A percentile compares a stretch with the other conserved stretches of the same genome.
phyloP scores from a whole-genome alignment of 495 filamentous ascomycete species.

The Aspergillus nanangensis region DNA sequence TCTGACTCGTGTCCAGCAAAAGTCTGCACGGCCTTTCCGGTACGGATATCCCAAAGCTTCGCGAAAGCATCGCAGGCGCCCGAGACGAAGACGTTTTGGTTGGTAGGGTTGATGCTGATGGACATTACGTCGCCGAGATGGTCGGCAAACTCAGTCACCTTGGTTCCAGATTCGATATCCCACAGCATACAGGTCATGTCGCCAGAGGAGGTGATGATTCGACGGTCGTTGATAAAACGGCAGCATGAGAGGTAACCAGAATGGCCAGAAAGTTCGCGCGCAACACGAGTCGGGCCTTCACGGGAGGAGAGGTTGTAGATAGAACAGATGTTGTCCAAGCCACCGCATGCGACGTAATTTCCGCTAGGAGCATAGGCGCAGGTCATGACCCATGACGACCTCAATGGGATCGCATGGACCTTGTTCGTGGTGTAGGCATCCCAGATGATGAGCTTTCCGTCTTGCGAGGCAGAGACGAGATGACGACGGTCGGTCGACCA shows the following conservation, averaged over 20 bases:
- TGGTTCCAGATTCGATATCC: conserved; percentile 96
- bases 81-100: conserved; percentile 94
- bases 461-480: conserved; percentile 95
- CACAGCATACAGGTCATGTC: conserved; percentile 99
- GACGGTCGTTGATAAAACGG: conserved; percentile 97
- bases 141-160: conserved; percentile 97
- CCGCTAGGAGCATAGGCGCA: conserved; percentile 98
- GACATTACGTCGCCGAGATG: conserved; percentile 99
- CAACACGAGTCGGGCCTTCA: conserved; percentile 93
- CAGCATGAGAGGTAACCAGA: conserved; percentile 98
- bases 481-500: conserved; percentile 99
- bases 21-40: conserved; percentile 96
- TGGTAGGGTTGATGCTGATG: conserved; percentile 98
- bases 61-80: conserved; percentile 98
- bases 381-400: conserved; percentile 99
- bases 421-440: conserved; percentile 99
- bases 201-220: conserved; percentile 94
- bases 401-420: conserved; percentile 96
- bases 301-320: conserved; percentile 98
- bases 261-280: conserved; percentile 93
- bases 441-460: conserved; percentile 99
- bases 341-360: conserved; percentile 97
- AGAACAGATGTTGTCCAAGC: conserved; percentile 98
- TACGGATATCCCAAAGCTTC: conserved; percentile 98
- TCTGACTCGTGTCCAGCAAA: conserved; percentile 98